These are phyloP conservation scores for Eragrostis curvula DNA, from an alignment of 176 grass and related monocot species.

Conservation along the genomic window DNA sequence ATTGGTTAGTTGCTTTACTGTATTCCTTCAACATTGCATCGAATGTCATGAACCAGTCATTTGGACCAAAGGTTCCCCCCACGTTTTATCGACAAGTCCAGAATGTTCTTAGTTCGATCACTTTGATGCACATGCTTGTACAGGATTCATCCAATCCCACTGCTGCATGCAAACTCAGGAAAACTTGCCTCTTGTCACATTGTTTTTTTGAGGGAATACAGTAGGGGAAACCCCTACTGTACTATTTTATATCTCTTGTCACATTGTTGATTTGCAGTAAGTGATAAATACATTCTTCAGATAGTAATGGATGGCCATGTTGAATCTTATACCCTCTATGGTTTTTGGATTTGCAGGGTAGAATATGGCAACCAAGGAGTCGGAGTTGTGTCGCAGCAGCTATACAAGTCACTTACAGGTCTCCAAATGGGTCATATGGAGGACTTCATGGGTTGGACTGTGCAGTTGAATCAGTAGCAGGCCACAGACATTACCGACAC, in stretches of 20 bases:
- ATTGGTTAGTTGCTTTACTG: neutral
- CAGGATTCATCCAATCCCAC: neutral
- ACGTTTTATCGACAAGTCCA: too few species aligned
- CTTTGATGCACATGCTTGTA: neutral
- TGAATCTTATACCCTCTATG: neutral
- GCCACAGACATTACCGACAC: neutral
- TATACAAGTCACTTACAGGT: slow-evolving; percentile 67
- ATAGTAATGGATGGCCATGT: neutral
- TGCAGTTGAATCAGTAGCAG: slow-evolving; percentile 50
- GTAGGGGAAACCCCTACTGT: too few species aligned
- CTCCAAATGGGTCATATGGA: slow-evolving; percentile 72
- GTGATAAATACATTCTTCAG: neutral
- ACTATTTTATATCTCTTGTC: too few species aligned
- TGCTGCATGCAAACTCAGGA: neutral
- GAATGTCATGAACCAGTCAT: neutral
- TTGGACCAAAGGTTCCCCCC: neutral
- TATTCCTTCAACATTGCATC: neutral
- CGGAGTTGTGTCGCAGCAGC: slow-evolving; percentile 63
- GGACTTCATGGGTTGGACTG: slow-evolving; percentile 79
- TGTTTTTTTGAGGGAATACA: too few species aligned
- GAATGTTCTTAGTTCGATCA: neutral
- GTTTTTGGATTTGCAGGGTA: slow-evolving; percentile 48
- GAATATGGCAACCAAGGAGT: slow-evolving; percentile 81
- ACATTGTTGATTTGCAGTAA: slow-evolving; percentile 1
- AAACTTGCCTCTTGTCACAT: too few species aligned